Evolutionary conservation across 2,329 filamentous ascomycete genomes (phyloP), one percentile per base, ranked within the genome.

Genomic region (Pestalotiopsis sp.): DNA sequence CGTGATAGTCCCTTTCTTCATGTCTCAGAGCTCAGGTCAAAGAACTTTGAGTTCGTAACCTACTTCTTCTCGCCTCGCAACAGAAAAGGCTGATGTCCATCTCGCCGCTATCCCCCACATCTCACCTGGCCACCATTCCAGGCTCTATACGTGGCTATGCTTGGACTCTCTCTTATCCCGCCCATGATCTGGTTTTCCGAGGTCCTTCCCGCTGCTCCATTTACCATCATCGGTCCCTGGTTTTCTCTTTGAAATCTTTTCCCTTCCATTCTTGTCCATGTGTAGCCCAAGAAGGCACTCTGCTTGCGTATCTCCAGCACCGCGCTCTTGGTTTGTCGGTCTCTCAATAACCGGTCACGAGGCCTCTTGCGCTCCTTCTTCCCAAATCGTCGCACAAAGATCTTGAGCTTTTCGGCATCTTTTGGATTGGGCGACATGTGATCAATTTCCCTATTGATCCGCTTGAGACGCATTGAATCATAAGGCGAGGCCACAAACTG

Each of bases 281-380:
- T 93, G 78, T 99, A 99, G 0, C 95, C 95, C 70, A 97, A 81
- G 79, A 98, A 98, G 0, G 94, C 94, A 31, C 89, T 92, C 77
- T 87, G 88, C 80, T 95, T 97, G 69, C 96, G 88, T 72, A 96
- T 86, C 73, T 93, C 90, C 79, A 98, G 83, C n/a, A 92, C 94
- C 17, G 86, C 83, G 56, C 85, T 86, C 56, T 89, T 91, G 6
- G 91, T 87, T 9, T 83, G 81, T 31, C 85, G 86, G 78, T 98
- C 95, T 58, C 95, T 86, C 36, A 98, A 82, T 68, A 98, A 81
- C 75, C 92, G 92, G 79, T 99, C 96, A n/a, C 95, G 86, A 0
- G 95, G 90, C 70, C 95, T 83, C 79, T 93, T 96, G 77, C 87
- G 91, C 77, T 95, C 91, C 75, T 90, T 92, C 64, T 82, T 84